phyloP scores from a whole-genome alignment of 2,329 filamentous ascomycete genomes.

The Knufia petricola region DNA sequence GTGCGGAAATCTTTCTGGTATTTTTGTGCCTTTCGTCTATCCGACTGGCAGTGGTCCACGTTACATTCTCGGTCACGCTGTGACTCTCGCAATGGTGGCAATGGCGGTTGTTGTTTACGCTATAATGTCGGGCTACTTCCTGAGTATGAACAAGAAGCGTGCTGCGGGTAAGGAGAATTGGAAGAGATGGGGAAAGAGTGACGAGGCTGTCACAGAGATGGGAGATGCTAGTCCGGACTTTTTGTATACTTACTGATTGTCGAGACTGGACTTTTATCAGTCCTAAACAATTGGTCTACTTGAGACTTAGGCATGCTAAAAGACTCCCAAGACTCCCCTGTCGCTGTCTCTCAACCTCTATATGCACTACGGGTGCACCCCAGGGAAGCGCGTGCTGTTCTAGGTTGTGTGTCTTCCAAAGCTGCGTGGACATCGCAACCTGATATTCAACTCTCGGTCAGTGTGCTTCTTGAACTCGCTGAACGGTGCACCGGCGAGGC shows the following conservation, averaged over 20 bases:
- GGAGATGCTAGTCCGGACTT: constrained; percentile 35
- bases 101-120: constrained; percentile 45
- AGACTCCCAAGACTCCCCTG: no score
- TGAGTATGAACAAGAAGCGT: constrained; percentile 37
- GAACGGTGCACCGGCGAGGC: no score
- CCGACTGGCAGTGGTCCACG: constrained; percentile 42
- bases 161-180: constrained; percentile 29
- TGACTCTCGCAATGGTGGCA: constrained; percentile 50
- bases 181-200: constrained; percentile 30
- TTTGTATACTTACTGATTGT: constrained; percentile 29
- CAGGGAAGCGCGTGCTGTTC: no score
- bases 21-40: constrained; percentile 62
- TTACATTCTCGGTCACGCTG: constrained; percentile 53
- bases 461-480: no score
- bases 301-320: no score
- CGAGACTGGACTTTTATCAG: background rate
- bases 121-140: constrained; percentile 47
- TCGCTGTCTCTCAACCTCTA: no score
- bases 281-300: no score
- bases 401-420: no score
- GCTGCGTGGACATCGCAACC: no score
- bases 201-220: constrained; percentile 33
- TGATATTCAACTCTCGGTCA: no score
- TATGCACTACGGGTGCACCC: no score
- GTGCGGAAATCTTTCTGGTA: constrained; percentile 51